These are phyloP conservation scores for Bretschneidera sinensis DNA, from an alignment of 345 rosid species.

Conservation along the genomic window DNA sequence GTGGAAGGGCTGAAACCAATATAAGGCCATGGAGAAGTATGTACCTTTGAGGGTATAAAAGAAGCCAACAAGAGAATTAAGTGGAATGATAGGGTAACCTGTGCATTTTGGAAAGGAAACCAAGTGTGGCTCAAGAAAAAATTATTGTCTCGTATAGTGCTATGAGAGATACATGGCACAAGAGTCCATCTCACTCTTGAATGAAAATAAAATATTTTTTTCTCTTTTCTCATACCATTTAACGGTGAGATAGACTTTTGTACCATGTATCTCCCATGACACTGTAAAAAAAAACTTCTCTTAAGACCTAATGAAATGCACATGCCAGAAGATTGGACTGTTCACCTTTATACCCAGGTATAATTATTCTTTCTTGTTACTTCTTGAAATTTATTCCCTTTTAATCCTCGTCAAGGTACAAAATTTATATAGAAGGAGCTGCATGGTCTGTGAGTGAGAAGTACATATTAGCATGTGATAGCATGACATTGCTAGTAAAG, in stretches of 20 bases:
- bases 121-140: conserved; percentile 18
- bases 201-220: too few relatives aligned
- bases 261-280: too few relatives aligned
- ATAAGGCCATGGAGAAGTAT: conserved; percentile 30
- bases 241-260: too few relatives aligned
- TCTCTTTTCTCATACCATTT: too few relatives aligned
- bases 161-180: too few relatives aligned
- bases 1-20: conserved; percentile 32
- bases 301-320: conserved; percentile 30
- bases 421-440: conserved; percentile 33
- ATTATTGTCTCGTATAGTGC: too few relatives aligned
- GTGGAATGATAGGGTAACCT: conserved; percentile 31
- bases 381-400: background rate
- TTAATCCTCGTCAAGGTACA: conserved; percentile 14
- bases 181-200: too few relatives aligned
- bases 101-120: conserved; percentile 36
- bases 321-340: conserved; percentile 15
- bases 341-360: conserved; percentile 15
- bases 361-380: background rate
- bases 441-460: conserved; percentile 42
- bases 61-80: conserved; percentile 17
- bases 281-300: too few relatives aligned
- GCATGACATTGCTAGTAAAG: conserved; percentile 25
- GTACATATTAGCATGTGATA: conserved; percentile 35
- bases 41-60: conserved; percentile 21